These are phyloP conservation scores for Sphaerobolus stellatus DNA, from an alignment of 1,284 basidiomycete species.

Conservation along the genomic window DNA sequence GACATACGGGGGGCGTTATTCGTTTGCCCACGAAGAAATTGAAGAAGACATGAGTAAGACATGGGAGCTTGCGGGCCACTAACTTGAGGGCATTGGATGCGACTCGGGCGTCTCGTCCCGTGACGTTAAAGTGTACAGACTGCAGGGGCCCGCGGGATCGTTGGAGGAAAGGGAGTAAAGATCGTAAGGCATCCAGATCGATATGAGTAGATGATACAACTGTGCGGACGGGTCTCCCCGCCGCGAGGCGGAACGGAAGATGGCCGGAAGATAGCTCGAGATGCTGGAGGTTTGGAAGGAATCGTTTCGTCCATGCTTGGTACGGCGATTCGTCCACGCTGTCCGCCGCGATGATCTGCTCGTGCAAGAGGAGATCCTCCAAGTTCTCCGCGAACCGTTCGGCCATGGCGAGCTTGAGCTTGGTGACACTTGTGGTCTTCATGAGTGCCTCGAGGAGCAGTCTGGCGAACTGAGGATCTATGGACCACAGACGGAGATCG, in stretches of 20 bases:
- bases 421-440: constrained; percentile 5
- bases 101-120: constrained; percentile 5
- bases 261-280: constrained; percentile 4
- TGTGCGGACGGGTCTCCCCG: constrained; percentile 6
- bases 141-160: constrained; percentile 8
- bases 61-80: constrained; percentile 7
- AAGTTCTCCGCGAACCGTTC: constrained; percentile 10
- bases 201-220: constrained; percentile 11
- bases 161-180: constrained; percentile 8
- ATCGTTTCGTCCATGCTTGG: not conserved
- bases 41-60: constrained; percentile 11
- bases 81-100: constrained; percentile 5
- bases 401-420: constrained; percentile 9
- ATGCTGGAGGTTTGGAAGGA: constrained; percentile 4
- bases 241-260: constrained; percentile 5
- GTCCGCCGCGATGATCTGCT: constrained; percentile 5
- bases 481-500: constrained; percentile 11
- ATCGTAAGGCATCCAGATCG: not conserved
- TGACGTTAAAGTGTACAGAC: constrained; percentile 9
- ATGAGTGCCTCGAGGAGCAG: constrained; percentile 8
- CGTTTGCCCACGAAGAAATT: constrained; percentile 13
- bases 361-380: constrained; percentile 4
- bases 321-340: constrained; percentile 1
- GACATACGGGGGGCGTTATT: constrained; percentile 6
- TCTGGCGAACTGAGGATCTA: constrained; percentile 4